Evolutionary conservation across 257 asterid genomes (phyloP).

Genomic region (Lithospermum erythrorhizon): DNA sequence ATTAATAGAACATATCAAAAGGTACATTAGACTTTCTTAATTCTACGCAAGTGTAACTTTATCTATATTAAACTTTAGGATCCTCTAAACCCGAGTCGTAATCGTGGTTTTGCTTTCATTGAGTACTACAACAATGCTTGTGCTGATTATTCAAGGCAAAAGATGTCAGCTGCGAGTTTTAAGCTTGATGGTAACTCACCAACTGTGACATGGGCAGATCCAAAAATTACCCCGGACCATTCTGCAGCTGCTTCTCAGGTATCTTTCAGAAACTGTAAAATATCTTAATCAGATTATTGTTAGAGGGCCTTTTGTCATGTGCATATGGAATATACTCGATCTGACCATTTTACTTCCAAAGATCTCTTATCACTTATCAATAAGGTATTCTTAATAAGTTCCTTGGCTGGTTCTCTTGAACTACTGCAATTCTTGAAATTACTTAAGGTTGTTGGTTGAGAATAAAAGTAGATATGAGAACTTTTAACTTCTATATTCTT

Average conservation of each 20-base stretch:
- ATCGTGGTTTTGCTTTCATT: conserved; percentile 94
- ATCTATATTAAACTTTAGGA: conserved; percentile 38
- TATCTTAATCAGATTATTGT: background rate
- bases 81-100: conserved; percentile 71
- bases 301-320: background rate
- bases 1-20: background rate
- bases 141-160: conserved; percentile 83
- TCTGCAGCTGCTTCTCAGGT: conserved; percentile 88
- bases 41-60: background rate
- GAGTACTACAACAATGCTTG: conserved; percentile 93
- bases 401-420: background rate
- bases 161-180: conserved; percentile 55
- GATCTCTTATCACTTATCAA: background rate
- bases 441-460: background rate
- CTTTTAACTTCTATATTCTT: background rate
- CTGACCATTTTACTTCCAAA: background rate
- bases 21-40: background rate
- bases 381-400: background rate
- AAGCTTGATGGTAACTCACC: conserved; percentile 77
- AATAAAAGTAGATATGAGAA: background rate
- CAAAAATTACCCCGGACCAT: conserved; percentile 69
- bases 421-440: background rate
- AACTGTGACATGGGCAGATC: conserved; percentile 94
- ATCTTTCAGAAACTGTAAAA: conserved; percentile 10
- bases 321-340: background rate